Base-by-base conservation (phyloP, 1,284 basidiomycete species). In the Paramarasmius palmivorus region DNA sequence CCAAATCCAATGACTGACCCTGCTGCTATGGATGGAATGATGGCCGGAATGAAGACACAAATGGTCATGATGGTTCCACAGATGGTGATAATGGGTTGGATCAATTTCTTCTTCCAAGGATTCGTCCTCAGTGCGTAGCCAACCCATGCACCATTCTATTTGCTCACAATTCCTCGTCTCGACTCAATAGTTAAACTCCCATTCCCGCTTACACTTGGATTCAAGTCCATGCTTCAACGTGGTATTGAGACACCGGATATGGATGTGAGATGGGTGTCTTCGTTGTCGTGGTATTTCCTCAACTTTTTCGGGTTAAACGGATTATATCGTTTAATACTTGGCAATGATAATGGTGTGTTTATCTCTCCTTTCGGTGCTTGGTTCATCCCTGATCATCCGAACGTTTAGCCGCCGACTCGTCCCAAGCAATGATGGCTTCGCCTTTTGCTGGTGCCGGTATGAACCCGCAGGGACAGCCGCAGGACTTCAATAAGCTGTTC, bases 51-150 rank as follows among this genome's bases (percentile, higher is more conserved):
- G 90, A 99, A 98, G 79, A 97, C 96, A 49, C 96, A 98, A 73
- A 95, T 95, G 79, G 95, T 98, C 51, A 95, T 96, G 88, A 93
- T 93, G 92, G 89, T 96, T 7, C 93, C 92, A 8, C 93, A 98
- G 72, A 98, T 98, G 88, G 81, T 98, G 59, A 95, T 99, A 64
- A 99, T 99, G 97, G 96, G 95, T 58, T 99, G 97, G 93, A 97
- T 99, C 77, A 98, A 96, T 73, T 95, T 96, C 71, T 99, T 99
- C 84, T 99, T 99, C 76, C 92, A 93, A 60, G 96, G 96, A 32
- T 98, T 99, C 68, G 92, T 99, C 50, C 82, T 98, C 56, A 97
- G 96, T 98, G 69, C 71, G 93, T 86, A 45, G 50, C 39, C 45
- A 49, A 47, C 23, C 9, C 37, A 20, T 54, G 45, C 39, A 14